phyloP scores from a whole-genome alignment of 306 rosid species.

The Gleditsia sinensis region DNA sequence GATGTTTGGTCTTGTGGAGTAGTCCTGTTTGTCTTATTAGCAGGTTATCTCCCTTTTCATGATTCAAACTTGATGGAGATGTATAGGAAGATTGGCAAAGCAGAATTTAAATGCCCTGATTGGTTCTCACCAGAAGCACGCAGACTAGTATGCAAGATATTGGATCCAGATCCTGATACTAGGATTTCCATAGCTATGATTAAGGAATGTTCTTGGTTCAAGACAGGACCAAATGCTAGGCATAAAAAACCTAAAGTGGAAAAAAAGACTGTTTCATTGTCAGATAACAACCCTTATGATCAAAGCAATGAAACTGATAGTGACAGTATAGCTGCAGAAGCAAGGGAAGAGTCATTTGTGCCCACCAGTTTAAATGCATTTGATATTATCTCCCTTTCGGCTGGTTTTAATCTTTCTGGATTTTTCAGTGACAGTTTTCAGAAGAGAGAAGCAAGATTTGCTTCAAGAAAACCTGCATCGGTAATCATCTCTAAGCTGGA shows the following conservation, averaged over 20 bases:
- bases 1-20: slow-evolving; percentile 97
- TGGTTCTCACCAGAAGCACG: slow-evolving; percentile 77
- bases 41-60: slow-evolving; percentile 87
- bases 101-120: slow-evolving; percentile 62
- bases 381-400: slow-evolving; percentile 74
- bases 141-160: slow-evolving; percentile 51
- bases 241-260: slow-evolving; percentile 33
- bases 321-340: slow-evolving; percentile 38
- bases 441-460: slow-evolving; percentile 65
- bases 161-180: slow-evolving; percentile 72
- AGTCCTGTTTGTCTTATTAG: slow-evolving; percentile 76
- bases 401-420: slow-evolving; percentile 73
- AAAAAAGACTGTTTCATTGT: slow-evolving; percentile 36
- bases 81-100: slow-evolving; percentile 84
- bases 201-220: slow-evolving; percentile 67
- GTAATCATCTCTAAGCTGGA: slow-evolving; percentile 71
- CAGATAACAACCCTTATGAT: slow-evolving; percentile 35
- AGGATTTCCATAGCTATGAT: slow-evolving; percentile 63
- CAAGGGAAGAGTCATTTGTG: slow-evolving; percentile 45
- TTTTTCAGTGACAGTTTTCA: slow-evolving; percentile 54
- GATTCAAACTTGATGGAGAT: slow-evolving; percentile 82
- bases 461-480: slow-evolving; percentile 68
- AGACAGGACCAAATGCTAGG: slow-evolving; percentile 47
- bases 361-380: slow-evolving; percentile 76
- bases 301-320: slow-evolving; percentile 33